Evolutionary conservation across 148 eudicot genomes (phyloP).

Genomic region (Rhododendron vialii): DNA sequence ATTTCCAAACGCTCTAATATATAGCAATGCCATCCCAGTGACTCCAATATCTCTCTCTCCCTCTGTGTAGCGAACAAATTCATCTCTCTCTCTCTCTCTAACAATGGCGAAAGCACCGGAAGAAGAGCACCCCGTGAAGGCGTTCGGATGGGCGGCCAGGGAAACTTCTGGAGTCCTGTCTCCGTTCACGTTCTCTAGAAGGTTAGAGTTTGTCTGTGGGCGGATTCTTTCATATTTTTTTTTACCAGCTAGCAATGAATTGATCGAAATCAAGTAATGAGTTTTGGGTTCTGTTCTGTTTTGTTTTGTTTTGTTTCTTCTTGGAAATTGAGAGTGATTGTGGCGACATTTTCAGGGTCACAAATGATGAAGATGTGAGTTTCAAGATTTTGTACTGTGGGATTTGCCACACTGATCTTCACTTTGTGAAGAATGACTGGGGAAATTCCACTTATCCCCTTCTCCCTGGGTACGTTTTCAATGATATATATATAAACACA

Average conservation of each 20-base stretch:
- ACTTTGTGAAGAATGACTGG: background rate
- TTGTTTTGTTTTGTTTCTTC: background rate
- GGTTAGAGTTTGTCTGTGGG: background rate
- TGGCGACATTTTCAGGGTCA: background rate
- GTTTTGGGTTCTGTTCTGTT: background rate
- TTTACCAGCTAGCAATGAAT: background rate
- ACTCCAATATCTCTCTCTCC: too few species aligned
- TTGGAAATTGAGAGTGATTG: background rate
- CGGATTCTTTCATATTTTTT: background rate
- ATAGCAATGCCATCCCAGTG: too few species aligned
- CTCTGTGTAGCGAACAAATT: background rate
- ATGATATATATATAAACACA: too few species aligned
- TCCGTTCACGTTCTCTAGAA: conserved; percentile 4
- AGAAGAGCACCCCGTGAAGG: conserved; percentile 9
- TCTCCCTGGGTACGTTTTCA: conserved; percentile 1
- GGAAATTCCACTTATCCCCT: background rate
- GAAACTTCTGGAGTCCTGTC: conserved; percentile 5
- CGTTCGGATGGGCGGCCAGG: conserved; percentile 9
- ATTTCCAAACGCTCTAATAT: too few species aligned
- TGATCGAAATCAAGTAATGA: background rate
- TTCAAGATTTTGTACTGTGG: conserved; percentile 13
- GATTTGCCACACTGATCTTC: conserved; percentile 11
- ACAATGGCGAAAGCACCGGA: background rate
- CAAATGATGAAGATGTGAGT: background rate
- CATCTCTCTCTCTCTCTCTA: background rate